Evolutionary conservation across 225 moss, liverwort and hornwort genomes (phyloP), one percentile per base, ranked within the genome.

Genomic region (Takakia lepidozioides): DNA sequence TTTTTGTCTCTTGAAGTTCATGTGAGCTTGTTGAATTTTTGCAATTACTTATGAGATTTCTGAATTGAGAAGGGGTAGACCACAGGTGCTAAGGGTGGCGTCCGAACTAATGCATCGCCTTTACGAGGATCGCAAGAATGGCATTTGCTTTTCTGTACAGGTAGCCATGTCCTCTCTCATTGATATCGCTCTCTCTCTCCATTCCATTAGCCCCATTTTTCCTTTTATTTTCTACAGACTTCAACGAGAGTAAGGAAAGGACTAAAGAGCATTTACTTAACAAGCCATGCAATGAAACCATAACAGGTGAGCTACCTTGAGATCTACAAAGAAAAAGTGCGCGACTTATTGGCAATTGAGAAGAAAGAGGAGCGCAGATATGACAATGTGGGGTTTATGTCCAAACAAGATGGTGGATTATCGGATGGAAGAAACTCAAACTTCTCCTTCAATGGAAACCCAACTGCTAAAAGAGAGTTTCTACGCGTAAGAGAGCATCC

Each of bases 271-370:
- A 43, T 43, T 43, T 7, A 5, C n/a, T 43, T n/a, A n/a, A n/a
- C n/a, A n/a, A n/a, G n/a, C 43, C 43, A 21, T 43, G 20, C 8
- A 43, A 16, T 6, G n/a, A 22, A 19, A 20, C 6, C 26, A 27
- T 3, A 5, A 48, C 74, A 86, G 89, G 89, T 86, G 41, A 86
- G 86, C 65, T 86, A 83, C 53, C 55, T 90, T 69, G 89, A 86
- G 49, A 80, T 90, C 57, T 72, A 80, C 58, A 72, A 80, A 70
- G 89, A 80, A 38, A 80, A 77, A 58, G 70, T 83, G 50, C 73
- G 77, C 11, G 80, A 90, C 58, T 85, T 90, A 32, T 71, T 86
- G 43, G 65, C 51, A 49, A 55, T 57, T 44, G 62, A 5, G 9
- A 49, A 64, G 55, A 86, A 63, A 62, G 14, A 53, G 19, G 83